These are phyloP conservation scores for Fusarium sp. DNA, from an alignment of 2,329 filamentous ascomycete species.

Conservation along the genomic window DNA sequence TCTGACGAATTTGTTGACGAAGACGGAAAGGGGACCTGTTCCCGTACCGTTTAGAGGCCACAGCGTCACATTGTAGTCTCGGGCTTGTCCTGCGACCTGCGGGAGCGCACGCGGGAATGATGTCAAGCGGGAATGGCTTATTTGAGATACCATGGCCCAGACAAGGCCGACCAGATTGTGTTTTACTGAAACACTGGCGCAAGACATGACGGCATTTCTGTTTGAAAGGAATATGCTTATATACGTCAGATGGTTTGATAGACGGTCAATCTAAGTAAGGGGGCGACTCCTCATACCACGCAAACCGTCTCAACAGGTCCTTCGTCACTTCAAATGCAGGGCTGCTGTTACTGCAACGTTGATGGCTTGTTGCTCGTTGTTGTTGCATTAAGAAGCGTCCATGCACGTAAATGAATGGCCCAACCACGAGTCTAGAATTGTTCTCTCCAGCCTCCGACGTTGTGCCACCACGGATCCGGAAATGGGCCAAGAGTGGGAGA, in stretches of 20 bases:
- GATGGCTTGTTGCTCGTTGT: conserved; percentile 12
- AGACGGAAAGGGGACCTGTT: background rate
- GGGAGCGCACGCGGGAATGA: conserved; percentile 18
- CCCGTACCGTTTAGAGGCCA: background rate
- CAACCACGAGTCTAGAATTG: conserved; percentile 27
- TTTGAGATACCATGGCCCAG: conserved; percentile 15
- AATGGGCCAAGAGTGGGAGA: conserved; percentile 23
- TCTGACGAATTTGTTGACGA: conserved; percentile 9
- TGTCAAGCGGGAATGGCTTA: conserved; percentile 25
- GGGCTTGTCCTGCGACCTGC: conserved; percentile 3
- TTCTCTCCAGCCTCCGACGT: conserved; percentile 27
- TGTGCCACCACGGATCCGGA: conserved; percentile 23
- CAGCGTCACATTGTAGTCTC: conserved; percentile 15
- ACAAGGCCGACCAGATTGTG: conserved; percentile 23
- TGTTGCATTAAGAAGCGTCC: conserved; percentile 1
- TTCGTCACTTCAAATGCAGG: conserved; percentile 6
- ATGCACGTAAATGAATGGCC: conserved; percentile 15
- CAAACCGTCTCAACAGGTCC: background rate
- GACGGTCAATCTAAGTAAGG: conserved; percentile 24
- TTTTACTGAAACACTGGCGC: conserved; percentile 38
- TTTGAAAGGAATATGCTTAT: conserved; percentile 10
- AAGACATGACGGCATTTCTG: conserved; percentile 45
- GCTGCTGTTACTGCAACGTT: conserved; percentile 3
- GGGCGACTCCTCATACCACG: conserved; percentile 17
- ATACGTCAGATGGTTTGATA: conserved; percentile 38